Evolutionary conservation across 345 rosid species (phyloP).

Genomic region (Hibiscus mutabilis): DNA sequence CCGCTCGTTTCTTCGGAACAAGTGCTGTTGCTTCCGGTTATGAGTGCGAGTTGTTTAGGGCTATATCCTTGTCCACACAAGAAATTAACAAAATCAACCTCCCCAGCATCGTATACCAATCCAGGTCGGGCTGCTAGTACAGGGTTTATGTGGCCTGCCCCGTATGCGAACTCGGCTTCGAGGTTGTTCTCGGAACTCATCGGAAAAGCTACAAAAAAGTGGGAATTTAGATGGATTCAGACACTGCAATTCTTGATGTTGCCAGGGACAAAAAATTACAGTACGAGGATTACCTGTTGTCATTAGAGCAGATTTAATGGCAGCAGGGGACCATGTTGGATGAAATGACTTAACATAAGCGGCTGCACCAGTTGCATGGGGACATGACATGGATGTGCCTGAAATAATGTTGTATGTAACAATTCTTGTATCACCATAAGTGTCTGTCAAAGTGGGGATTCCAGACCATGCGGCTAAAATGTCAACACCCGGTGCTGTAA

Average conservation of each 20-base stretch:
- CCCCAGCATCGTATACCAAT: constrained; percentile 30
- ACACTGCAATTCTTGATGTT: too few relatives aligned
- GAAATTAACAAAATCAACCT: constrained; percentile 30
- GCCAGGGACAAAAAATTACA: too few relatives aligned
- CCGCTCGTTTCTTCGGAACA: constrained; percentile 14
- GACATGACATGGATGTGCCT: constrained; percentile 21
- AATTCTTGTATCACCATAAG: not conserved
- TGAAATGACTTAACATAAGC: constrained; percentile 8
- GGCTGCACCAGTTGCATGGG: constrained; percentile 15
- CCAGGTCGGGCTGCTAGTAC: constrained; percentile 31
- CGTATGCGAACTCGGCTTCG: constrained; percentile 33
- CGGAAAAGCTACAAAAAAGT: constrained; percentile 11
- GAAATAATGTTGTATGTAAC: constrained; percentile 5
- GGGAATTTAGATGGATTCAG: not conserved
- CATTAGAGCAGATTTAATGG: constrained; percentile 16
- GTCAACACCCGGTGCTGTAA: constrained; percentile 16
- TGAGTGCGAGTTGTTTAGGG: constrained; percentile 5
- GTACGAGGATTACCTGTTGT: constrained; percentile 19
- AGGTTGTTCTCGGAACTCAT: constrained; percentile 18
- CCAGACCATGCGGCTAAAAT: constrained; percentile 15
- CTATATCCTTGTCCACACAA: constrained; percentile 37
- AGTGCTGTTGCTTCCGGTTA: constrained; percentile 17
- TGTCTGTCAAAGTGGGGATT: not conserved
- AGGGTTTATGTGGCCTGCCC: constrained; percentile 38
- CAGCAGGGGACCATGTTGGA: constrained; percentile 10